Percentiles rank a stretch among this genome's conserved stretches.
These are phyloP conservation scores for Eruca vesicaria DNA, from an alignment of 441 rosid genomes.

Conservation along the genomic window DNA sequence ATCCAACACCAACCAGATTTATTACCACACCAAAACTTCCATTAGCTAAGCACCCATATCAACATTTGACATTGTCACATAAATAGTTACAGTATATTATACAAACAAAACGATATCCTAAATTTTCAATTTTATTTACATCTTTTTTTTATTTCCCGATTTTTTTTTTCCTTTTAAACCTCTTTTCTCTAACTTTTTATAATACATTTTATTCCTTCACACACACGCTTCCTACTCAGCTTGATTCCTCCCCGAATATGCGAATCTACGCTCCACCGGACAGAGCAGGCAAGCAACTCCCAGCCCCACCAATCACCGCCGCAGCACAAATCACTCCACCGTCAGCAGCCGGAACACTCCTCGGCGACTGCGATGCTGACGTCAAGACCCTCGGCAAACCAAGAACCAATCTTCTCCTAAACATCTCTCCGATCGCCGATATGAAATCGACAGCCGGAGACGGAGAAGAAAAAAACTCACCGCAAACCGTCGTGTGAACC, in stretches of 20 bases:
- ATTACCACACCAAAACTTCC: neutral
- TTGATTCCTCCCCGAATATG: slow-evolving; percentile 16
- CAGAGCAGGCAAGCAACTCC: slow-evolving; percentile 24
- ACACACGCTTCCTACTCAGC: neutral
- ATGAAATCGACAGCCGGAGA: slow-evolving; percentile 45
- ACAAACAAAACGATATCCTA: neutral
- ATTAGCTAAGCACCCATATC: neutral
- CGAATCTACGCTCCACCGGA: slow-evolving; percentile 27
- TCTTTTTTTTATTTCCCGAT: neutral
- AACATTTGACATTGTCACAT: neutral
- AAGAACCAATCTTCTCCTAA: slow-evolving; percentile 38
- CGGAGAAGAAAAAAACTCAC: slow-evolving; percentile 38
- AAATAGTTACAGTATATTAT: neutral
- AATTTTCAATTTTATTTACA: neutral
- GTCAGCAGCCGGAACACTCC: neutral
- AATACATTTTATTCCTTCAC: neutral
- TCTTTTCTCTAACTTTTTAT: neutral
- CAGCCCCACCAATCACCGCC: slow-evolving; percentile 21
- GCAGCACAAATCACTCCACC: slow-evolving; percentile 24
- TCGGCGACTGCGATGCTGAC: slow-evolving; percentile 40
- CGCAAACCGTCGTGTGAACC: slow-evolving; percentile 46
- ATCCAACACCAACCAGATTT: too few species aligned
- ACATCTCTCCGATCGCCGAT: slow-evolving; percentile 50
- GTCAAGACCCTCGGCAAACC: slow-evolving; percentile 42
- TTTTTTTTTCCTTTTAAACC: neutral